Percentiles rank a stretch among this genome's conserved stretches.
phyloP scores from a whole-genome alignment of 2,329 filamentous ascomycete species.

The Curvularia hawaiiensis region DNA sequence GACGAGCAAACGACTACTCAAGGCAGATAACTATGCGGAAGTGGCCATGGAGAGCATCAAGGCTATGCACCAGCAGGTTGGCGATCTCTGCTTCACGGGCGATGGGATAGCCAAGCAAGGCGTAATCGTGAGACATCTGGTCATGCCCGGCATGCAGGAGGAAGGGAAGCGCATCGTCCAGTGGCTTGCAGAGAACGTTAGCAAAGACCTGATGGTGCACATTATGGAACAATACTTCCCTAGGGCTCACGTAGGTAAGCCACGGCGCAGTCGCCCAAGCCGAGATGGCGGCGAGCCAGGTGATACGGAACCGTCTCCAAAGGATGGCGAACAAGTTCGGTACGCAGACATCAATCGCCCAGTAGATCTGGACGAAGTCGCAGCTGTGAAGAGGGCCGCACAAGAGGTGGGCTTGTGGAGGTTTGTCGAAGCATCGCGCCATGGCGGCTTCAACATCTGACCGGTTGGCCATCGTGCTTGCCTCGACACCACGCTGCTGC shows the following conservation, averaged over 20 bases:
- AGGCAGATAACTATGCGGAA: conserved; percentile 75
- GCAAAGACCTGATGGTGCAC: conserved; percentile 77
- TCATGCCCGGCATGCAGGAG: conserved; percentile 80
- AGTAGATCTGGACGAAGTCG: conserved; percentile 68
- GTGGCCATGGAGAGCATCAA: conserved; percentile 77
- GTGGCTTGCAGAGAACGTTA: conserved; percentile 76
- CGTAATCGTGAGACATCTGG: conserved; percentile 76
- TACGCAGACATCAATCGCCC: conserved; percentile 82
- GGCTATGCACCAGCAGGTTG: conserved; percentile 81
- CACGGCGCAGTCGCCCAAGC: conserved; percentile 44
- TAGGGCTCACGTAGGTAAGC: conserved; percentile 79
- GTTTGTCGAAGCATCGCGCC: conserved; percentile 69
- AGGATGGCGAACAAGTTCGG: conserved; percentile 56
- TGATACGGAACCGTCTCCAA: conserved; percentile 27
- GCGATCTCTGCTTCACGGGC: conserved; percentile 79
- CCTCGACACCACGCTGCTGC: not conserved
- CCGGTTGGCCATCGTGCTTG: not conserved
- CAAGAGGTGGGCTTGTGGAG: conserved; percentile 76
- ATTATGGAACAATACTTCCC: conserved; percentile 91
- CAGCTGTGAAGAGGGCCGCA: conserved; percentile 69
- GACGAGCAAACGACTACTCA: conserved; percentile 73
- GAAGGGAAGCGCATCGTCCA: conserved; percentile 76
- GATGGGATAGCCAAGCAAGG: conserved; percentile 83
- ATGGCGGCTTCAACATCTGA: conserved; percentile 60
- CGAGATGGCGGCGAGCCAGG: conserved; percentile 24